A percentile compares a stretch with the other conserved stretches of the same genome.
phyloP scores from a whole-genome alignment of 441 rosid species.

The Eruca vesicaria region DNA sequence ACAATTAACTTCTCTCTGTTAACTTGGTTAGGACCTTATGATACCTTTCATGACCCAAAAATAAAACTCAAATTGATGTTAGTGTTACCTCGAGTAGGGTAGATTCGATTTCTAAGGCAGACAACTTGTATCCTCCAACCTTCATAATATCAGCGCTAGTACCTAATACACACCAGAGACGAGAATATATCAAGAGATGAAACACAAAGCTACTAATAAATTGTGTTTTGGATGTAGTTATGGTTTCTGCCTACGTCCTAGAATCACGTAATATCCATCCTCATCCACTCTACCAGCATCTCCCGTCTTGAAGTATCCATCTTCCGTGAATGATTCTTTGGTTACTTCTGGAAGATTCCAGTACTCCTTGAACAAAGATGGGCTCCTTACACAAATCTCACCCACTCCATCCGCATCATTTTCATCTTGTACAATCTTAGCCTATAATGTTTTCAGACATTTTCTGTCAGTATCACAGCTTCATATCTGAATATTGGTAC shows the following conservation, averaged over 20 bases:
- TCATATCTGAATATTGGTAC: not conserved
- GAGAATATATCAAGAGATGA: not conserved
- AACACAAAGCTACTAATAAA: not conserved
- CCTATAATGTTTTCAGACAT: conserved; percentile 45
- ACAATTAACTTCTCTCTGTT: not conserved
- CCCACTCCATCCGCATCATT: conserved; percentile 57
- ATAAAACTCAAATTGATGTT: not conserved
- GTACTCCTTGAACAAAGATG: conserved; percentile 90
- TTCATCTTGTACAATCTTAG: conserved; percentile 67
- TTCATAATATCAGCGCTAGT: conserved; percentile 95
- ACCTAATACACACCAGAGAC: conserved; percentile 46
- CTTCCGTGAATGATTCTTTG: conserved; percentile 72
- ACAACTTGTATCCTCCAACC: conserved; percentile 96
- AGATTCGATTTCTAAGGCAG: conserved; percentile 96
- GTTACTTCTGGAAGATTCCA: conserved; percentile 98
- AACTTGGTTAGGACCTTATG: not conserved
- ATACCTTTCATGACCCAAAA: not conserved
- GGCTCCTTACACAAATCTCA: conserved; percentile 90
- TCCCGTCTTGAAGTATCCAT: conserved; percentile 95
- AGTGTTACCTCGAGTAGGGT: conserved; percentile 73
- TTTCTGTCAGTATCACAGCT: not conserved
- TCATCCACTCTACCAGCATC: conserved; percentile 88
- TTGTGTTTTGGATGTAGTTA: conserved; percentile 1
- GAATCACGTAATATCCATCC: conserved; percentile 82
- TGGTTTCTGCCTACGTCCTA: conserved; percentile 75